Evolutionary conservation across 768 basidiomycete species (phyloP).

Genomic region (Auricularia cornea): DNA sequence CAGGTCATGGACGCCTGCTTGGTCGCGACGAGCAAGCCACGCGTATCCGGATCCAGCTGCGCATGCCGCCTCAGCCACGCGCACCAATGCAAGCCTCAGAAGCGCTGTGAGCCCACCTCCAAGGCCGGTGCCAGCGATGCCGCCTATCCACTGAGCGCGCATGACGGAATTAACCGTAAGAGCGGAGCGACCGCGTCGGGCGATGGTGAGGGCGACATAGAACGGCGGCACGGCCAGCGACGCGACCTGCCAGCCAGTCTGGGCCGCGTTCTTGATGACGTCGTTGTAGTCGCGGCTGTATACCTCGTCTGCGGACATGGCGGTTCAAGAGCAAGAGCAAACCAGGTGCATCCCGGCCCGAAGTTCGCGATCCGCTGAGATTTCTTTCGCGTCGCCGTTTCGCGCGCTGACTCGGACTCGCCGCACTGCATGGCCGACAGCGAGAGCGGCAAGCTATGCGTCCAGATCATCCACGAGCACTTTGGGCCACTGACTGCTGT

Average conservation of each 20-base stretch:
- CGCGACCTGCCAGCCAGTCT: slow-evolving; percentile 56
- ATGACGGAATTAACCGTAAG: slow-evolving; percentile 55
- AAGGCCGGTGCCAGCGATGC: slow-evolving; percentile 41
- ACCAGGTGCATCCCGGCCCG: background rate
- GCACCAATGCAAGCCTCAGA: slow-evolving; percentile 25
- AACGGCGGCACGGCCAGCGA: slow-evolving; percentile 56
- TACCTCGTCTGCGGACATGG: background rate
- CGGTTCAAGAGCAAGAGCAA: background rate
- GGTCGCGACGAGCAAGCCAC: slow-evolving; percentile 46
- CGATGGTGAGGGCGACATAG: slow-evolving; percentile 46
- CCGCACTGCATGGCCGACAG: slow-evolving; percentile 55
- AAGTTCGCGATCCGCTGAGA: no score
- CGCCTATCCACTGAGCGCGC: slow-evolving; percentile 67
- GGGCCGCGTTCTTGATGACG: slow-evolving; percentile 55
- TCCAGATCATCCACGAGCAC: slow-evolving; percentile 53
- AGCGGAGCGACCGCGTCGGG: slow-evolving; percentile 45
- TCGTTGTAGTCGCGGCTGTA: slow-evolving; percentile 34
- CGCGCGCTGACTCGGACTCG: background rate
- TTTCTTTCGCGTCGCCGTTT: background rate
- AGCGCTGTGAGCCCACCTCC: background rate
- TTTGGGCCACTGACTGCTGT: slow-evolving; percentile 63
- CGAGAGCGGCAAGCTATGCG: slow-evolving; percentile 52
- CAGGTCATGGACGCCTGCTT: slow-evolving; percentile 35
- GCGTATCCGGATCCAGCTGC: slow-evolving; percentile 37
- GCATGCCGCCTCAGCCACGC: slow-evolving; percentile 48